Evolutionary conservation across 2,329 filamentous ascomycete species (phyloP), one percentile per base, ranked within the genome.

Genomic region (Davidsoniella australis): DNA sequence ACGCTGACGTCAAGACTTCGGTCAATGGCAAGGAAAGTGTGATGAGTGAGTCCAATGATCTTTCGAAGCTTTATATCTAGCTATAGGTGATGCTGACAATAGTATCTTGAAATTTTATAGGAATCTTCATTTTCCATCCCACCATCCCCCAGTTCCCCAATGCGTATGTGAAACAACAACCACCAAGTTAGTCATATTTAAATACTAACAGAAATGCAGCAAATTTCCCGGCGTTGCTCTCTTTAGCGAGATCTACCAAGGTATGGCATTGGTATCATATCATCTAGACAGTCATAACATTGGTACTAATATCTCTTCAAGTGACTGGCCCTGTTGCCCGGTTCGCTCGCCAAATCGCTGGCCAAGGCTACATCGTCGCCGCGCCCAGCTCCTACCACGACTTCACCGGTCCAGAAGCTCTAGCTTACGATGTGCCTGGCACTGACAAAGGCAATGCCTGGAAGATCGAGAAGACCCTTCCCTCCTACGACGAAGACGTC

Each of bases 231-330:
- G 84, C 17, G 84, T 95, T 4, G 82, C 85, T 12, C 71, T 95
- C 50, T 95, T 94, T 62, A 88, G 82, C 57, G 88, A 95, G 66
- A 95, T 95, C 59, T 95, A 95, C 61, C 88, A 95, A 78, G 87
- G 86, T 87, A 64, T 51, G 60, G 12, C 8, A 33, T 9, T 9
- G 8, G 12, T 33, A 20, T 33, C 9, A 14, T 37, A 4, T 17
- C 17, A 8, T n/a, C 24, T 9, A 23, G 46, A 37, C 38, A 10
- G 5, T 24, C 6, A 33, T 33, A 33, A 9, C 29, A 16, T 7
- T 40, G 16, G 46, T 10, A 53, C 47, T 55, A 37, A 56, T 50
- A 44, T 49, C 48, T 14, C 8, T 33, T 5, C 29, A 33, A 88
- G 88, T 95, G 16, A 94, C 88, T 52, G 88, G 88, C 1, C 88